These are phyloP conservation scores for Adansonia grandidieri DNA, from an alignment of 441 rosid genomes.

Conservation along the genomic window DNA sequence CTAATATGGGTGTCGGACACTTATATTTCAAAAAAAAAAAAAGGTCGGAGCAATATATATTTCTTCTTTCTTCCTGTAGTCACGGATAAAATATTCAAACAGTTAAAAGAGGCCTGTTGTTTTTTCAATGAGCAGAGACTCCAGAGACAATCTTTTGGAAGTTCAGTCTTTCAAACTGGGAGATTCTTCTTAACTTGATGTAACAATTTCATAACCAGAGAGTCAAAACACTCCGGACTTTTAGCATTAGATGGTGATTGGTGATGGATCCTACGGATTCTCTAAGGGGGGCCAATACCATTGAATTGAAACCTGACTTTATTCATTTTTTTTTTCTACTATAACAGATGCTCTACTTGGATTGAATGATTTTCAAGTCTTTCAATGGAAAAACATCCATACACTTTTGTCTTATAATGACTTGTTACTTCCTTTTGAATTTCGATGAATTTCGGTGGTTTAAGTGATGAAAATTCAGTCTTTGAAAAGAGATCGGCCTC, in stretches of 20 bases:
- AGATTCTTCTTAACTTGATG: too few relatives aligned
- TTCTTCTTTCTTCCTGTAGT: neutral
- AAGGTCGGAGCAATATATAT: too few relatives aligned
- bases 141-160: neutral
- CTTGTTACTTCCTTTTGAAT: neutral
- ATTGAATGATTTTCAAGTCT: neutral
- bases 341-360: neutral
- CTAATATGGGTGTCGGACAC: too few relatives aligned
- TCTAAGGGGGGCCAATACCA: neutral
- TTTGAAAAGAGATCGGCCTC: slow-evolving; percentile 9
- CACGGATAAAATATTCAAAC: neutral
- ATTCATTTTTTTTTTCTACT: neutral
- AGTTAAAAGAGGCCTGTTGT: neutral
- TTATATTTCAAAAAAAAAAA: too few relatives aligned
- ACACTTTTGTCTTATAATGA: slow-evolving; percentile 1
- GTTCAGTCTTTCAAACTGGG: neutral
- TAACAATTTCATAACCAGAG: neutral
- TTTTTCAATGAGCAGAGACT: neutral
- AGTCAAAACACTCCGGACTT: neutral
- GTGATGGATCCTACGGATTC: neutral
- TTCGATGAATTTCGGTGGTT: neutral
- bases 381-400: neutral
- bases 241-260: slow-evolving; percentile 18
- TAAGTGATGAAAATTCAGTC: neutral
- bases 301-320: neutral